Conservation (phyloP, 1,284 basidiomycete genomes). For the Sphaerobolus stellatus region DNA sequence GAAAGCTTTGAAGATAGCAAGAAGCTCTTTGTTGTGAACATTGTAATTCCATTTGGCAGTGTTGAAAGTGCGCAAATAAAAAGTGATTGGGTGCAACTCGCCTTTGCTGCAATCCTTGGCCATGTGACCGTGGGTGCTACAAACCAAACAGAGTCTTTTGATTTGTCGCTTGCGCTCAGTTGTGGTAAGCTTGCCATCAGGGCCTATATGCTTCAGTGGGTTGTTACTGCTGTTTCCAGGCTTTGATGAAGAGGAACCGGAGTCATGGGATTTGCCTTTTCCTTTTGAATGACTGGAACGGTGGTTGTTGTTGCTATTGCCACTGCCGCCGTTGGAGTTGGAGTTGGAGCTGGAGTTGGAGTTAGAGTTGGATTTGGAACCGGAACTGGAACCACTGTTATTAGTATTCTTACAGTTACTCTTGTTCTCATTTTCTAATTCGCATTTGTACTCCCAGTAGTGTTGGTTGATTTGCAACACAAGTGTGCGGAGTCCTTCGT, state of each 20-base stretch:
- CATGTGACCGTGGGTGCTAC: slow-evolving; percentile 26
- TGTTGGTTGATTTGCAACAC: background rate
- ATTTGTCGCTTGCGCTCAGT: slow-evolving; percentile 26
- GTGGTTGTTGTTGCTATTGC: too few relatives aligned
- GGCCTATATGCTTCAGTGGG: background rate
- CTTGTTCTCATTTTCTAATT: background rate
- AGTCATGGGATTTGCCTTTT: too few relatives aligned
- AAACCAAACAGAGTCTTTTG: slow-evolving; percentile 30
- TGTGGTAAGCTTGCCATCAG: slow-evolving; percentile 16
- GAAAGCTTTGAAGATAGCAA: background rate
- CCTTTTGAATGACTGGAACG: too few relatives aligned
- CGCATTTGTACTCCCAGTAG: background rate
- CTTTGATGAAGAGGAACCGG: too few relatives aligned
- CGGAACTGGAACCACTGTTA: too few relatives aligned
- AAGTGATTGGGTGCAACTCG: background rate
- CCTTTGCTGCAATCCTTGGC: slow-evolving; percentile 27
- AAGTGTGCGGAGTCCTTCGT: background rate
- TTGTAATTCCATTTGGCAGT: background rate
- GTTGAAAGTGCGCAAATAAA: background rate
- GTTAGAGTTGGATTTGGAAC: background rate
- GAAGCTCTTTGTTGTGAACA: background rate
- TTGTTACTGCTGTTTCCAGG: too few relatives aligned
- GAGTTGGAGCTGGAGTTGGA: background rate
- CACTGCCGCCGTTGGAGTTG: background rate
- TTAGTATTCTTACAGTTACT: background rate